Evolutionary conservation across 2,329 filamentous ascomycete genomes (phyloP).

Genomic region (Microsporum canis): DNA sequence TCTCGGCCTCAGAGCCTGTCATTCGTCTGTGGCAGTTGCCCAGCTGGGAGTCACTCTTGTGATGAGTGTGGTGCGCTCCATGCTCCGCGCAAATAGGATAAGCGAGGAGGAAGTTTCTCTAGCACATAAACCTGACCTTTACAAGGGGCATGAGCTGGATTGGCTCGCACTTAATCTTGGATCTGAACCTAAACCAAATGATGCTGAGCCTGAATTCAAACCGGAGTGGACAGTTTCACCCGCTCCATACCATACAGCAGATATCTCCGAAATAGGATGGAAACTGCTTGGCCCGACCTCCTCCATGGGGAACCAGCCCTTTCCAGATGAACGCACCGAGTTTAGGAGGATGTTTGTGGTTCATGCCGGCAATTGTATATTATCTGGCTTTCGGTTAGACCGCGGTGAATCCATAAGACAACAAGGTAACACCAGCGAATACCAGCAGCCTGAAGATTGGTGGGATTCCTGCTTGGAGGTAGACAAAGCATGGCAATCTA

Average conservation of each 20-base stretch:
- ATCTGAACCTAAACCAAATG: not conserved
- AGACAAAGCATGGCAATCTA: not conserved
- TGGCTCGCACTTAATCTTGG: constrained; percentile 18
- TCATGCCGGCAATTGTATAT: not conserved
- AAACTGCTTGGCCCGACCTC: not conserved
- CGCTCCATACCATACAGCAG: not conserved
- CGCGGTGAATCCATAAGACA: not conserved
- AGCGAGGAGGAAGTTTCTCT: constrained; percentile 15
- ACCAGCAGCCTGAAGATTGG: not conserved
- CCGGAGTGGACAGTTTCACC: not conserved
- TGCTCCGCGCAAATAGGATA: constrained; percentile 13
- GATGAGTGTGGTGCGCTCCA: constrained; percentile 20
- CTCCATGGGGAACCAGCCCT: not conserved
- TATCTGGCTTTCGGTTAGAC: not conserved
- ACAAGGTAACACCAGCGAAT: not conserved
- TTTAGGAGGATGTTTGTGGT: not conserved
- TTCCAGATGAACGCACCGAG: not conserved
- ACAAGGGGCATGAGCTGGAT: constrained; percentile 18
- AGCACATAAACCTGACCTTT: constrained; percentile 3
- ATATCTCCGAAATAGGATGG: not conserved
- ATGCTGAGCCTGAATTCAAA: not conserved
- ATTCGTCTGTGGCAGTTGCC: constrained; percentile 20
- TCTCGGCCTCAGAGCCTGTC: constrained; percentile 19
- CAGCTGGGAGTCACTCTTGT: constrained; percentile 19
- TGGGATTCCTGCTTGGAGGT: not conserved